Conservation (phyloP, 2,329 filamentous ascomycete species). For the Capronia epimyces region DNA sequence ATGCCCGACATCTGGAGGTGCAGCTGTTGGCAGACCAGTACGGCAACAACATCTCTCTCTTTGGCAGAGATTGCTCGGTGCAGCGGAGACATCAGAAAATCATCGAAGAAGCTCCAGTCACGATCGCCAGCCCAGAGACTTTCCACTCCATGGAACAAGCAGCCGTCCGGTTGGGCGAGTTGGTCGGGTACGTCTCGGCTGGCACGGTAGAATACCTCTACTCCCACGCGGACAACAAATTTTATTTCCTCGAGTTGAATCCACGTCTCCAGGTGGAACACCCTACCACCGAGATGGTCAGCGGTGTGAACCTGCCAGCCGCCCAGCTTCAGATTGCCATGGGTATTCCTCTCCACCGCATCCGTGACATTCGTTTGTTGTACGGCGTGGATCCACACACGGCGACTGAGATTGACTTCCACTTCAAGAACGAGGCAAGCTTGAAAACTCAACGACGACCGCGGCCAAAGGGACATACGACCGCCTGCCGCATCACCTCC, state of each 20-base stretch:
- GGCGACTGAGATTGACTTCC: constrained; percentile 84
- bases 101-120: constrained; percentile 97
- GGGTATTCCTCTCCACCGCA: constrained; percentile 92
- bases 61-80: constrained; percentile 97
- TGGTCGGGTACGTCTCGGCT: constrained; percentile 97
- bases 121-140: constrained; percentile 80
- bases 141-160: constrained; percentile 97
- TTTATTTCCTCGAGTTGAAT: constrained; percentile 98
- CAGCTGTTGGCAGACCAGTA: constrained; percentile 98
- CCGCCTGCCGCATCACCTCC: constrained; percentile 97
- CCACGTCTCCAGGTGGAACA: constrained; percentile 99
- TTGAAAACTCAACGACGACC: constrained; percentile 80
- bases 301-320: constrained; percentile 91
- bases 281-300: constrained; percentile 98
- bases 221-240: constrained; percentile 95
- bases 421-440: constrained; percentile 84
- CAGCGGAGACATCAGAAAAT: constrained; percentile 99
- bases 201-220: constrained; percentile 99
- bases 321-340: constrained; percentile 98
- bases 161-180: constrained; percentile 83
- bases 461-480: constrained; percentile 91
- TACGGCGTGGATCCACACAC: constrained; percentile 93
- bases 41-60: constrained; percentile 98
- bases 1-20: constrained; percentile 93
- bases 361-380: constrained; percentile 89